Evolutionary conservation across 805 yeast species (phyloP).

Genomic region (Lipomyces japonicus): DNA sequence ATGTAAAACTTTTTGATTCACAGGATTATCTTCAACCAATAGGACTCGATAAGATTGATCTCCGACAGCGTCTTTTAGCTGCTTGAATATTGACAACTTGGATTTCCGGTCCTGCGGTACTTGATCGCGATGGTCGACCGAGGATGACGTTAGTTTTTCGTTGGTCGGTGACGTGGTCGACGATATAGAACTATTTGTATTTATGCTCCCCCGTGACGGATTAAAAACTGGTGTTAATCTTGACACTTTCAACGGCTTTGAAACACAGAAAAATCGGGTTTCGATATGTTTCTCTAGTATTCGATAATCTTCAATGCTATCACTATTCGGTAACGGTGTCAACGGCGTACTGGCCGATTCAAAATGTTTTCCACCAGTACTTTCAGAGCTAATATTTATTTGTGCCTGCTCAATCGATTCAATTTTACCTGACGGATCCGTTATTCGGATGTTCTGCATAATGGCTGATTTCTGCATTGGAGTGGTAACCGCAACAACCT

Average conservation of each 20-base stretch:
- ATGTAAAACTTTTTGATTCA: constrained; percentile 83
- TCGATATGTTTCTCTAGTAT: constrained; percentile 16
- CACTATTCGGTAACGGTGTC: constrained; percentile 1
- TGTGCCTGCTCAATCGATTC: too few relatives aligned
- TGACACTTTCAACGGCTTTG: constrained; percentile 26
- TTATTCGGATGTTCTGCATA: constrained; percentile 18
- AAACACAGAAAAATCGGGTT: constrained; percentile 22
- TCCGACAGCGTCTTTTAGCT: constrained; percentile 20
- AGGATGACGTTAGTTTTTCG: background rate
- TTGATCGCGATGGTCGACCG: background rate
- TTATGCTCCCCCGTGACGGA: background rate
- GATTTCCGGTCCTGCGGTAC: background rate
- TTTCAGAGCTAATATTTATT: background rate
- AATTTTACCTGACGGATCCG: constrained; percentile 3
- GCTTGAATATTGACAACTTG: constrained; percentile 29
- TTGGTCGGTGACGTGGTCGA: background rate
- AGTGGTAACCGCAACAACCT: constrained; percentile 27
- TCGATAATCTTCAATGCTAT: constrained; percentile 12
- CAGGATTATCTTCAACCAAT: constrained; percentile 88
- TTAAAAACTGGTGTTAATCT: constrained; percentile 16
- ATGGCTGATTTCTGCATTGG: constrained; percentile 31
- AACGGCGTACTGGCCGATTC: background rate
- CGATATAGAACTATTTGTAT: background rate
- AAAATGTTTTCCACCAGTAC: background rate
- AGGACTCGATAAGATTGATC: constrained; percentile 43